A percentile compares a stretch with the other conserved stretches of the same genome.
Conservation (phyloP, 2,329 filamentous ascomycete genomes). For the Stylonectria norvegica region DNA sequence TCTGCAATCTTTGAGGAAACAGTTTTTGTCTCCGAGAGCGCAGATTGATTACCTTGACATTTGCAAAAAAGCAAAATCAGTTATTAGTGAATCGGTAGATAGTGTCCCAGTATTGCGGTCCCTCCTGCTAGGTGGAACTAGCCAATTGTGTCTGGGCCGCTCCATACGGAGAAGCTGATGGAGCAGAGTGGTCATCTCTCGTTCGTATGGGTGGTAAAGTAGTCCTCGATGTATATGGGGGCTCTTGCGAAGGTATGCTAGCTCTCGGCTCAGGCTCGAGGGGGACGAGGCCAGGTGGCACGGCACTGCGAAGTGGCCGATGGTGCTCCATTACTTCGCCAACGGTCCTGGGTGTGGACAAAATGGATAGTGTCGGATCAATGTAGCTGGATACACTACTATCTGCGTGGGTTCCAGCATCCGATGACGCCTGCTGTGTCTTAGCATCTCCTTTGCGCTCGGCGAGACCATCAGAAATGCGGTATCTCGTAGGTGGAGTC, state of each 20-base stretch:
- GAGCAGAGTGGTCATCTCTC: background rate
- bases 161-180: conserved; percentile 1
- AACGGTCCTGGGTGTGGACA: conserved; percentile 5
- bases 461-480: too few relatives aligned
- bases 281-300: conserved; percentile 4
- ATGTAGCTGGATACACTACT: too few relatives aligned
- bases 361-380: background rate
- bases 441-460: too few relatives aligned
- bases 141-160: conserved; percentile 5
- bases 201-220: conserved; percentile 7
- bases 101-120: background rate
- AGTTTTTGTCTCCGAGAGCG: too few relatives aligned
- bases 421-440: too few relatives aligned
- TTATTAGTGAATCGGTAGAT: background rate
- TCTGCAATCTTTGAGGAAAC: too few relatives aligned
- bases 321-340: conserved; percentile 4
- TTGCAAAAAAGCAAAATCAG: too few relatives aligned
- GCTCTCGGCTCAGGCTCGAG: conserved; percentile 7
- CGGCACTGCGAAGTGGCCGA: background rate
- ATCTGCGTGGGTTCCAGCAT: too few relatives aligned
- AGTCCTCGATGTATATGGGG: background rate
- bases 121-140: conserved; percentile 2
- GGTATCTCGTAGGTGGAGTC: too few relatives aligned
- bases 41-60: too few relatives aligned
- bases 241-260: background rate